These are phyloP conservation scores for Fagus sylvatica DNA, from an alignment of 306 rosid species.

Conservation along the genomic window DNA sequence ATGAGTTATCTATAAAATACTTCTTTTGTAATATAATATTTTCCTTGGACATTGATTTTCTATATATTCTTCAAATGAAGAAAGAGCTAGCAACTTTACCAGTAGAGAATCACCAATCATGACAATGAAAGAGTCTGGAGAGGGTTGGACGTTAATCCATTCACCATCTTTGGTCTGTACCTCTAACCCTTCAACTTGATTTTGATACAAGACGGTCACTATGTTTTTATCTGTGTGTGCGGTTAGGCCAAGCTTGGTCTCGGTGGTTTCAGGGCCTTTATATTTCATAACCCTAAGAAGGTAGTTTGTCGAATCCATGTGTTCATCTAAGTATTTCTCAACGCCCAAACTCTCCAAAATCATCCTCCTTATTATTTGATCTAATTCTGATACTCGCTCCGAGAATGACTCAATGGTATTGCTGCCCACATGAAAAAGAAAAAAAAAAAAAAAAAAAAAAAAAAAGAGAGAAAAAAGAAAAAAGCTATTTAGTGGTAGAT, in stretches of 20 bases:
- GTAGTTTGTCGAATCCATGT: constrained; percentile 62
- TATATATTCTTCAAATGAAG: too few relatives aligned
- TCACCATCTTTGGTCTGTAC: constrained; percentile 63
- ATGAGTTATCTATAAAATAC: too few relatives aligned
- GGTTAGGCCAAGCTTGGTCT: constrained; percentile 46
- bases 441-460: not conserved
- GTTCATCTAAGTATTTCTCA: constrained; percentile 74
- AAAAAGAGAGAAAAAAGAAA: not conserved
- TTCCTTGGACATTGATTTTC: too few relatives aligned
- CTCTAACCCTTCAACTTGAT: constrained; percentile 69
- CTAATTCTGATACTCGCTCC: constrained; percentile 50
- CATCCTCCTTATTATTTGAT: constrained; percentile 66
- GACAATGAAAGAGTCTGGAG: constrained; percentile 45
- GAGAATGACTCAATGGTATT: constrained; percentile 52
- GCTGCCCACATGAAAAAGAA: constrained; percentile 33
- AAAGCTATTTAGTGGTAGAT: not conserved
- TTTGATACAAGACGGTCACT: constrained; percentile 62
- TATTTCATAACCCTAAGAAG: constrained; percentile 71
- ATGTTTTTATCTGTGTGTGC: constrained; percentile 71
- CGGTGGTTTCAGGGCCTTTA: constrained; percentile 53
- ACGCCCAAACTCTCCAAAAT: constrained; percentile 62
- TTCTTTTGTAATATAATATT: too few relatives aligned
- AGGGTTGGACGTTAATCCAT: constrained; percentile 66
- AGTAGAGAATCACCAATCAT: constrained; percentile 68
- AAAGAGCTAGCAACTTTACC: constrained; percentile 29